These are phyloP conservation scores for Fraxinus latifolia DNA, from an alignment of 305 asterid species.

Conservation along the genomic window DNA sequence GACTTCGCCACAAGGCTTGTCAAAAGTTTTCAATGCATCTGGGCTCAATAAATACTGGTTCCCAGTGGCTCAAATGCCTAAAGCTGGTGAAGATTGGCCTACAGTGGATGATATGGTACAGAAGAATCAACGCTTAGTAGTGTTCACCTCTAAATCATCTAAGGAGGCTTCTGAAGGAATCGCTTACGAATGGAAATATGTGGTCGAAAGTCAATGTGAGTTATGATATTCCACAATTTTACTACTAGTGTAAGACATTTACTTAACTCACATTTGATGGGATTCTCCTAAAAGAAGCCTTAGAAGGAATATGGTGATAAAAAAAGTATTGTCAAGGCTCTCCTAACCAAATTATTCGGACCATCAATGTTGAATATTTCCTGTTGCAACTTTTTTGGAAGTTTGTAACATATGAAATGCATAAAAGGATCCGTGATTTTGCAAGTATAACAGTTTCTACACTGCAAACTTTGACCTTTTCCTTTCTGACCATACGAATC, in stretches of 20 bases:
- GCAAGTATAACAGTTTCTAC: not conserved
- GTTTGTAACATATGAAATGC: not conserved
- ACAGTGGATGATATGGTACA: constrained; percentile 70
- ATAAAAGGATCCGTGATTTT: not conserved
- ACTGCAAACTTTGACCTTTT: not conserved
- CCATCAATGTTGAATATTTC: not conserved
- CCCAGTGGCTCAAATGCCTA: constrained; percentile 75
- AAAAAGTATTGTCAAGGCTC: not conserved
- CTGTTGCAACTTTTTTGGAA: not conserved
- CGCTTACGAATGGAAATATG: constrained; percentile 82
- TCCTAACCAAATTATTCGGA: not conserved
- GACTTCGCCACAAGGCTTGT: constrained; percentile 51
- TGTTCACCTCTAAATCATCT: constrained; percentile 59
- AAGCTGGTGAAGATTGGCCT: constrained; percentile 79
- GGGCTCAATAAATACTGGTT: constrained; percentile 66
- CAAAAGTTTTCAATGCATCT: constrained; percentile 66
- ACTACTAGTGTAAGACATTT: not conserved
- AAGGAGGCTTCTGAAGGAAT: constrained; percentile 69
- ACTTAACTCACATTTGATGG: not conserved
- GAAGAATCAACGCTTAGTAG: constrained; percentile 69
- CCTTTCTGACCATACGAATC: not conserved
- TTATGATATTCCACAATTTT: not conserved
- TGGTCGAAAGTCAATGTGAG: constrained; percentile 90
- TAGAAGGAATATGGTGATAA: not conserved
- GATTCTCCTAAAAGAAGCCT: not conserved